Percentiles rank a stretch among this genome's conserved stretches.
These are phyloP conservation scores for Lactifluus piperatus DNA, from an alignment of 768 basidiomycete genomes.

Conservation along the genomic window DNA sequence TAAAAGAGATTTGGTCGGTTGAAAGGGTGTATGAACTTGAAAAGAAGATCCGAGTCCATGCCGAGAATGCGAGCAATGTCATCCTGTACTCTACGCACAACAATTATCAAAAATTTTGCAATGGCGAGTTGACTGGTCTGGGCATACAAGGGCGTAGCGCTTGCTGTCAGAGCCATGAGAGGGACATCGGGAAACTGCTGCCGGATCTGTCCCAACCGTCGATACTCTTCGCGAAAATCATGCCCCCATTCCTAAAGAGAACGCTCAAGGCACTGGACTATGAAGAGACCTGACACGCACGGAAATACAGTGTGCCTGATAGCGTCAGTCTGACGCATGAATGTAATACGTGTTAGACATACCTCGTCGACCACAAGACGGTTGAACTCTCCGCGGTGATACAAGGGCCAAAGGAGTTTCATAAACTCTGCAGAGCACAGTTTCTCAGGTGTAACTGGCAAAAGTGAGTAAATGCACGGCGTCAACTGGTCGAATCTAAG, in stretches of 20 bases:
- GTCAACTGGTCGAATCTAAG: background rate
- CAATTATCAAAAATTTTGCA: background rate
- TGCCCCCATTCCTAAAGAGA: slow-evolving; percentile 76
- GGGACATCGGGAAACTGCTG: slow-evolving; percentile 58
- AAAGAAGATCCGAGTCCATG: slow-evolving; percentile 48
- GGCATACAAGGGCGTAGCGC: slow-evolving; percentile 60
- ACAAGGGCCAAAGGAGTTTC: slow-evolving; percentile 38
- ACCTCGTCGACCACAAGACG: slow-evolving; percentile 80
- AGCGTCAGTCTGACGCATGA: background rate
- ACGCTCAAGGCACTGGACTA: background rate
- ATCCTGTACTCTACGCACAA: slow-evolving; percentile 51
- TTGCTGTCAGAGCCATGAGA: slow-evolving; percentile 84
- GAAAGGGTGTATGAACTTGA: slow-evolving; percentile 66
- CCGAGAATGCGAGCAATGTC: slow-evolving; percentile 65
- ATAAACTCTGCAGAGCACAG: slow-evolving; percentile 48
- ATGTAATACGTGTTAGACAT: slow-evolving; percentile 8
- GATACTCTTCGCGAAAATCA: slow-evolving; percentile 68
- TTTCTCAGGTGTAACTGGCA: slow-evolving; percentile 68
- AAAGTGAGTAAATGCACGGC: background rate
- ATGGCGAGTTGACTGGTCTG: background rate
- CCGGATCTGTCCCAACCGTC: slow-evolving; percentile 63
- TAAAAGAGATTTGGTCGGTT: slow-evolving; percentile 77
- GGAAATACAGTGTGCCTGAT: slow-evolving; percentile 76
- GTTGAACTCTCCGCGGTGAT: slow-evolving; percentile 52
- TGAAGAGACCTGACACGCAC: slow-evolving; percentile 30